phyloP scores from a whole-genome alignment of 1,284 basidiomycete genomes.

The Phlebopus sp. region DNA sequence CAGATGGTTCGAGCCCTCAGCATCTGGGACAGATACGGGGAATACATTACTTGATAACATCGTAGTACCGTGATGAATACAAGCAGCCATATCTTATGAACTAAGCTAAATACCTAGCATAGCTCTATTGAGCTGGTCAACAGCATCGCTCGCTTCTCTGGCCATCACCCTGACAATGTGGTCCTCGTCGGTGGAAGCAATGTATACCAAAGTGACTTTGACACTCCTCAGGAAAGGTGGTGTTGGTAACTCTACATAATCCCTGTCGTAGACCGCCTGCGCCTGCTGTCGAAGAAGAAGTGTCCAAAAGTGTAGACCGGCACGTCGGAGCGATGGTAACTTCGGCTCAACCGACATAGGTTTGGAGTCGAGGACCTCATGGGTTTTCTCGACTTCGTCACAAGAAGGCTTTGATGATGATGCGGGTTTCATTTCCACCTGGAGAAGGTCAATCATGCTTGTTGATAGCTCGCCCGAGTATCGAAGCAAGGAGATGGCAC shows the following conservation, averaged over 20 bases:
- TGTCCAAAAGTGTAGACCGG: constrained; percentile 77
- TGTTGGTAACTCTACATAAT: constrained; percentile 29
- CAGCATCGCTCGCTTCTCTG: constrained; percentile 60
- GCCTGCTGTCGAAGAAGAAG: constrained; percentile 58
- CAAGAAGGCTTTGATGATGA: constrained; percentile 13
- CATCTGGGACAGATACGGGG: constrained; percentile 89
- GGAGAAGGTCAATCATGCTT: constrained; percentile 76
- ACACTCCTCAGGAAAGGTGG: constrained; percentile 48
- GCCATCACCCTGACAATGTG: constrained; percentile 76
- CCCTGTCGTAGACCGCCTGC: constrained; percentile 43
- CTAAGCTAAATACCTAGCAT: constrained; percentile 41
- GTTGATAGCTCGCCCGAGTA: constrained; percentile 62
- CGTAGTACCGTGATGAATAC: not conserved
- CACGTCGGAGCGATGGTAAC: constrained; percentile 77
- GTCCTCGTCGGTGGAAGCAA: constrained; percentile 73
- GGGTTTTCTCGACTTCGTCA: constrained; percentile 14
- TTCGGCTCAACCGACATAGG: constrained; percentile 57
- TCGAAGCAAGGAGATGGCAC: constrained; percentile 57
- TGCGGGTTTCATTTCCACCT: constrained; percentile 60
- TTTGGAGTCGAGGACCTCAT: constrained; percentile 42
- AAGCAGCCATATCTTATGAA: not conserved
- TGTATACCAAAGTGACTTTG: constrained; percentile 66
- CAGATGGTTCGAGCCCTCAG: constrained; percentile 57
- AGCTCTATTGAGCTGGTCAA: constrained; percentile 52
- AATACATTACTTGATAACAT: constrained; percentile 49